A percentile compares a stretch with the other conserved stretches of the same genome.
Evolutionary conservation across 176 grass and related monocot species (phyloP).

Genomic region (Hsuehochloa calcarea): DNA sequence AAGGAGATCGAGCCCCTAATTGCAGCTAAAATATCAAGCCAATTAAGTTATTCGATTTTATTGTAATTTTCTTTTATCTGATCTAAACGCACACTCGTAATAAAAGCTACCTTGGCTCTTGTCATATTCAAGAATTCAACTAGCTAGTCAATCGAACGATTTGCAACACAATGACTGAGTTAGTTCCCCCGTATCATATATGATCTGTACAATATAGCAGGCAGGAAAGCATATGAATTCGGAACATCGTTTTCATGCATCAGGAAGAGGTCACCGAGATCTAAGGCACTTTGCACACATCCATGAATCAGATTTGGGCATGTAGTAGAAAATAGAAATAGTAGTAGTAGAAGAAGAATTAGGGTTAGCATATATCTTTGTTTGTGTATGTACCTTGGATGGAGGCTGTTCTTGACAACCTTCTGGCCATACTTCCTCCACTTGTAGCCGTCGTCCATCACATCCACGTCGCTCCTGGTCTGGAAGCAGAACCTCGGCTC

Average conservation of each 20-base stretch:
- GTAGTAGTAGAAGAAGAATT: not conserved
- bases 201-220: not conserved
- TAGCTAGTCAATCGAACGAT: not conserved
- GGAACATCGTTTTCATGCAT: not conserved
- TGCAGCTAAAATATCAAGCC: not conserved
- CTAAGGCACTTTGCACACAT: not conserved
- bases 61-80: not conserved
- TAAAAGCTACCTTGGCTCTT: not conserved
- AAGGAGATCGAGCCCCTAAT: not conserved
- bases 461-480: conserved; percentile 83
- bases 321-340: not conserved
- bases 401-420: conserved; percentile 86
- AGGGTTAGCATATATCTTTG: not conserved
- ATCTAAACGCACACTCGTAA: not conserved
- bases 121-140: not conserved
- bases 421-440: conserved; percentile 90
- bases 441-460: conserved; percentile 84
- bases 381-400: conserved; percentile 52
- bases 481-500: conserved; percentile 90
- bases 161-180: not conserved
- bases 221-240: not conserved
- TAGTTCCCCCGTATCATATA: not conserved
- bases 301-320: not conserved
- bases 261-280: not conserved
- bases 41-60: not conserved